Percentiles rank a stretch among this genome's conserved stretches.
These are phyloP conservation scores for Neofusicoccum umdonicola DNA, from an alignment of 2,329 filamentous ascomycete species.

Conservation along the genomic window DNA sequence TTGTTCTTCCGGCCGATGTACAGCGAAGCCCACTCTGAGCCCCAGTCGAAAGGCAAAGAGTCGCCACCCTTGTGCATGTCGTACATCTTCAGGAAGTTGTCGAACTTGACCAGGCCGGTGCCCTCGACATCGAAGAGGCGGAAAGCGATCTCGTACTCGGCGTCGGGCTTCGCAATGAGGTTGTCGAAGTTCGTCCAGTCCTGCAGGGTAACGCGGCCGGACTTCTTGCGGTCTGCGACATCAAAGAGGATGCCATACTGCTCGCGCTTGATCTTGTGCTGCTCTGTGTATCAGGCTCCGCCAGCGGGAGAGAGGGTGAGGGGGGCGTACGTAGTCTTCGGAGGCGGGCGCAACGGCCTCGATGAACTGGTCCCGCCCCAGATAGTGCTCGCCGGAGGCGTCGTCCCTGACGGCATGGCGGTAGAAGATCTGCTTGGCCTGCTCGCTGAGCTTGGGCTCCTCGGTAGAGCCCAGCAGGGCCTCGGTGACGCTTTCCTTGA, in stretches of 20 bases:
- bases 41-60: slow-evolving; percentile 93
- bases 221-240: slow-evolving; percentile 77
- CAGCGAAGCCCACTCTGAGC: slow-evolving; percentile 91
- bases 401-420: slow-evolving; percentile 74
- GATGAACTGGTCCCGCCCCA: slow-evolving; percentile 85
- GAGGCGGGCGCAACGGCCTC: slow-evolving; percentile 80
- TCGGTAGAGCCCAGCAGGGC: slow-evolving; percentile 63
- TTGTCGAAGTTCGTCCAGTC: slow-evolving; percentile 96
- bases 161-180: slow-evolving; percentile 87
- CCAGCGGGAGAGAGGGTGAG: slow-evolving; percentile 47
- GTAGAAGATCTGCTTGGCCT: slow-evolving; percentile 73
- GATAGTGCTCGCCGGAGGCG: slow-evolving; percentile 71
- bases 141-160: slow-evolving; percentile 98
- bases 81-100: slow-evolving; percentile 81
- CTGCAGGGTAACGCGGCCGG: slow-evolving; percentile 70
- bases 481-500: slow-evolving; percentile 67
- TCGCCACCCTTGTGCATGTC: slow-evolving; percentile 82
- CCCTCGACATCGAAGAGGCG: slow-evolving; percentile 88
- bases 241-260: slow-evolving; percentile 93
- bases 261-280: slow-evolving; percentile 98
- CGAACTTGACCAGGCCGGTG: slow-evolving; percentile 82
- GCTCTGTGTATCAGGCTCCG: slow-evolving; percentile 55
- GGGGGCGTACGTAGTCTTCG: slow-evolving; percentile 80
- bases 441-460: slow-evolving; percentile 65
- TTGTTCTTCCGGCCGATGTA: slow-evolving; percentile 88